Evolutionary conservation across 1,284 basidiomycete genomes (phyloP), one percentile per base, ranked within the genome.

Genomic region (Inonotus hispidus): DNA sequence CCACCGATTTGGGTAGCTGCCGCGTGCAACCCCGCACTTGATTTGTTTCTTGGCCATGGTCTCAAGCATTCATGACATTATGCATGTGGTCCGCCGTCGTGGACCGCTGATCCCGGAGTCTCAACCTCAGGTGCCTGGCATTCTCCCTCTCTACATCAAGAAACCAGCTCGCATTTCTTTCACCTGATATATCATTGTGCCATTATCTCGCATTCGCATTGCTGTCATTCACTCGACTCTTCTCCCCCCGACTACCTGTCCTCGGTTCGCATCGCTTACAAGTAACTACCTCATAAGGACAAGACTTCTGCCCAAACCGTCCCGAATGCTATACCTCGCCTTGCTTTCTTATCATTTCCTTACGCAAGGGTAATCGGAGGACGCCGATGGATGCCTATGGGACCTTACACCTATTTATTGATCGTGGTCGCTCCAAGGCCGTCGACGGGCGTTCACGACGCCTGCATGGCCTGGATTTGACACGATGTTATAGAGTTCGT

Each of bases 161-260:
- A 43, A 25, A 27, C 47, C 53, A 39, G 21, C 53, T 55, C 50
- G 50, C 54, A 21, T 59, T 43, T 59, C n/a, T n/a, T 25, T 50
- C 25, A 47, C 56, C 50, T 19, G 1, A 45, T 45, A 50, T 53
- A 35, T 61, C 59, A 60, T 55, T 60, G 59, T 61, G 54, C 54
- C 45, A 61, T 56, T 55, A 52, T 56, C 53, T 46, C 59, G 50
- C 35, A n/a, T 56, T 61, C 53, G 59, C 59, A 61, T 61, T 56
- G 59, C 59, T 61, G 59, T 61, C 59, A 56, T 56, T 56, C 29
- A 21, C 45, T 45, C 25, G n/a, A 35, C 35, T 32, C 59, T 38
- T 29, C 19, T 43, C n/a, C 23, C 23, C 39, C 29, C 32, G 1
- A 32, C 32, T 27, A 6, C 32, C 50, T 16, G 4, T 25, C 39